Conservation (phyloP, 2,329 filamentous ascomycete species). For the Madurella fahalii region DNA sequence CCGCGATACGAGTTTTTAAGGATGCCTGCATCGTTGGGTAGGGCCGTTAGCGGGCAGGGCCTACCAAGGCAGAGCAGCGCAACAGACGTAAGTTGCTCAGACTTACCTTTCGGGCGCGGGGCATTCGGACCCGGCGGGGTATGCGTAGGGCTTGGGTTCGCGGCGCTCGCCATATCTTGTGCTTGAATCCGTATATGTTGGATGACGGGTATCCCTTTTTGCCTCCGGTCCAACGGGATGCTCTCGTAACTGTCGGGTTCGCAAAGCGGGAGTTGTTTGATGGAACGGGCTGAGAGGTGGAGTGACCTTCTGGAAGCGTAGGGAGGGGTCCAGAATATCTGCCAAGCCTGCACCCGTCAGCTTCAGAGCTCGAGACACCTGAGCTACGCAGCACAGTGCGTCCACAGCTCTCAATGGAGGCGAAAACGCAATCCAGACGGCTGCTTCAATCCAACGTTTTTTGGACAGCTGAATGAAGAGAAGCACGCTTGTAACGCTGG, state of each 20-base stretch:
- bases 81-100: too few relatives aligned
- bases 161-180: conserved; percentile 9
- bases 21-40: conserved; percentile 60
- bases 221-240: not conserved
- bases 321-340: not conserved
- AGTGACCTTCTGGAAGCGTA: not conserved
- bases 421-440: too few relatives aligned
- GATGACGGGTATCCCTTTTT: not conserved
- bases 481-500: too few relatives aligned
- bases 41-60: not conserved
- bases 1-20: conserved; percentile 81
- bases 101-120: conserved; percentile 45
- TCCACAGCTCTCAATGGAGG: too few relatives aligned
- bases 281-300: not conserved
- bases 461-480: too few relatives aligned
- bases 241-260: not conserved
- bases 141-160: conserved; percentile 30
- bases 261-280: too few relatives aligned
- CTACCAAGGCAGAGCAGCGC: not conserved
- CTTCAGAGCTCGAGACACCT: not conserved
- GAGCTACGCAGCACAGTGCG: too few relatives aligned
- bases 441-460: too few relatives aligned
- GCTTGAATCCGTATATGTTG: not conserved
- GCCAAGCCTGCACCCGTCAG: not conserved
- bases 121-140: conserved; percentile 39